Conservation (phyloP, 495 filamentous ascomycete genomes). For the Hypoxylon lienhwacheense region DNA sequence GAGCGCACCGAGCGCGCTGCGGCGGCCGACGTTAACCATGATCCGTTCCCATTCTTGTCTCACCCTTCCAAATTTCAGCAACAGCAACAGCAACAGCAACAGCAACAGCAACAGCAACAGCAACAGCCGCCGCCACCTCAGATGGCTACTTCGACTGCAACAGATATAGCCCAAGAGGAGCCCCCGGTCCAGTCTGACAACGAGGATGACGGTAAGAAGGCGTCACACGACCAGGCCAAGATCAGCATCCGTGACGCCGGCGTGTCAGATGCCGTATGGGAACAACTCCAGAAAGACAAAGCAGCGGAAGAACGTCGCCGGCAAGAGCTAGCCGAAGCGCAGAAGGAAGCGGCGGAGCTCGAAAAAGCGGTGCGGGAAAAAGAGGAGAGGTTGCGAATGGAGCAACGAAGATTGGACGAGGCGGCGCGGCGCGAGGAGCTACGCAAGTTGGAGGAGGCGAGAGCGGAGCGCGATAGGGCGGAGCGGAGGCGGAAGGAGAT, state of each 20-base stretch:
- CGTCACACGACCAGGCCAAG: not conserved
- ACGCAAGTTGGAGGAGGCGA: slow-evolving; percentile 14
- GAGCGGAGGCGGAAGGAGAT: slow-evolving; percentile 32
- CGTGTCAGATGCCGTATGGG: slow-evolving; percentile 64
- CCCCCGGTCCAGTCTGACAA: not conserved
- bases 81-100: slow-evolving; percentile 4
- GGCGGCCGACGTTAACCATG: not conserved
- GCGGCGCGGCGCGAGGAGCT: slow-evolving; percentile 23
- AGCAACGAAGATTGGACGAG: slow-evolving; percentile 30
- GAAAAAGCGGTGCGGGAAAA: slow-evolving; percentile 22
- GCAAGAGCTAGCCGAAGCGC: slow-evolving; percentile 5
- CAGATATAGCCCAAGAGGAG: slow-evolving; percentile 4
- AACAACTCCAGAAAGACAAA: slow-evolving; percentile 57
- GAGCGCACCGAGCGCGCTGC: slow-evolving; percentile 44
- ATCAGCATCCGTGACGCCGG: slow-evolving; percentile 52
- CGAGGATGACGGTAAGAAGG: not conserved
- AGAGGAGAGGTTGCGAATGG: slow-evolving; percentile 30
- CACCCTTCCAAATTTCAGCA: not conserved
- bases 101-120: slow-evolving; percentile 1
- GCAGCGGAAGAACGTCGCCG: slow-evolving; percentile 39
- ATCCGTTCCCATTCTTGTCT: not conserved
- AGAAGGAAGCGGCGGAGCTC: slow-evolving; percentile 30
- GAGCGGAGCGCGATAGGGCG: slow-evolving; percentile 4
- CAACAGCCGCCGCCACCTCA: slow-evolving; percentile 9
- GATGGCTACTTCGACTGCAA: slow-evolving; percentile 1